Conservation (phyloP, 2,329 filamentous ascomycete genomes). For the Scedosporium apiospermum region DNA sequence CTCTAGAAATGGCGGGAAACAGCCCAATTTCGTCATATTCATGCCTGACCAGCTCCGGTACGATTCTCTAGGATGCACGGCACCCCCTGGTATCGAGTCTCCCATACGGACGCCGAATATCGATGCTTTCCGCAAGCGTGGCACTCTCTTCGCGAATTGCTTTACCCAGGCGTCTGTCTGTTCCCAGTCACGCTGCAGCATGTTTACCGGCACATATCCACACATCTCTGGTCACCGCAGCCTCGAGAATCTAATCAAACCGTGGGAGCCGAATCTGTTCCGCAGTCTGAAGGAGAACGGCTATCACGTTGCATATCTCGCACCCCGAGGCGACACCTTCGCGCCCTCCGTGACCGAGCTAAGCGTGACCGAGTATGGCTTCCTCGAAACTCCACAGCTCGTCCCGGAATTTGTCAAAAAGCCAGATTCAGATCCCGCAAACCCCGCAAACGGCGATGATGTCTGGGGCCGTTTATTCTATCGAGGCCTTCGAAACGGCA, state of each 20-base stretch:
- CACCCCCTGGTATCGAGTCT: constrained; percentile 9
- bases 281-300: constrained; percentile 31
- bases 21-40: constrained; percentile 31
- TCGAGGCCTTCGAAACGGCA: constrained; percentile 25
- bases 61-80: constrained; percentile 29
- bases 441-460: constrained; percentile 17
- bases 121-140: constrained; percentile 26
- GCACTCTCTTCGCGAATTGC: constrained; percentile 33
- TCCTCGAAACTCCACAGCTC: constrained; percentile 20
- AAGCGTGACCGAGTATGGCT: constrained; percentile 34
- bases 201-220: constrained; percentile 36
- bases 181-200: constrained; percentile 34
- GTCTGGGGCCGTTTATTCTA: constrained; percentile 32
- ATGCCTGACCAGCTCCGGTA: constrained; percentile 39
- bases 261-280: constrained; percentile 38
- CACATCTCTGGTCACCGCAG: constrained; percentile 35
- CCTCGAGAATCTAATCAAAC: constrained; percentile 36
- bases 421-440: constrained; percentile 18
- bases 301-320: constrained; percentile 36
- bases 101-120: constrained; percentile 29
- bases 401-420: constrained; percentile 17
- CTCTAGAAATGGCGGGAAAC: constrained; percentile 17
- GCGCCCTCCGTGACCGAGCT: constrained; percentile 32
- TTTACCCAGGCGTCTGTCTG: constrained; percentile 36
- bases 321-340: constrained; percentile 31